phyloP scores from a whole-genome alignment of 1,139 yeast species.

The Nakaseomyces bracarensis region DNA sequence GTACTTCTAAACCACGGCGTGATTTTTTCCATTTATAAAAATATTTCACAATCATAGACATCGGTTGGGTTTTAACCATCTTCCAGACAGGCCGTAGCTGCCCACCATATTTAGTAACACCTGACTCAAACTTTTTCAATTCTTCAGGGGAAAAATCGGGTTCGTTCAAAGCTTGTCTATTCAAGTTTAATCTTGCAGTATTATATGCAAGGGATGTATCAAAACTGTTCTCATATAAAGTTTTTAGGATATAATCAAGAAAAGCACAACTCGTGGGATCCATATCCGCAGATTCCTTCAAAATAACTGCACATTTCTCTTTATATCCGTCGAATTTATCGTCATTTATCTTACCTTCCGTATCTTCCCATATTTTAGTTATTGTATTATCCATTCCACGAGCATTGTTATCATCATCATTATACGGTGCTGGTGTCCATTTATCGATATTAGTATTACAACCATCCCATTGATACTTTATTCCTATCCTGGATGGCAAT shows the following conservation, averaged over 20 bases:
- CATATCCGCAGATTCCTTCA: conserved; percentile 47
- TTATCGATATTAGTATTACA: conserved; percentile 12
- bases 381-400: neutral
- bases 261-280: conserved; percentile 61
- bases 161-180: conserved; percentile 56
- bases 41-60: conserved; percentile 72
- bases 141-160: conserved; percentile 68
- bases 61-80: conserved; percentile 59
- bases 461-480: conserved; percentile 27
- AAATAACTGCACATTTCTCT: conserved; percentile 40
- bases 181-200: conserved; percentile 36
- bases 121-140: conserved; percentile 61
- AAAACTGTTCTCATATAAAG: conserved; percentile 46
- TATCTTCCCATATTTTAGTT: conserved; percentile 58
- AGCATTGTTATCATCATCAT: conserved; percentile 8
- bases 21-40: conserved; percentile 92
- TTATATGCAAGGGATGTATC: conserved; percentile 42
- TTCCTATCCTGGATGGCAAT: conserved; percentile 25
- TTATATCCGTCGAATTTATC: conserved; percentile 46
- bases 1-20: conserved; percentile 47
- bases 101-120: conserved; percentile 65
- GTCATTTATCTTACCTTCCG: conserved; percentile 32
- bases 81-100: conserved; percentile 69
- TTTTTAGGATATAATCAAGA: conserved; percentile 58
- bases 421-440: conserved; percentile 14